phyloP scores from a whole-genome alignment of 129 eudicot genomes.

The Silybum marianum region DNA sequence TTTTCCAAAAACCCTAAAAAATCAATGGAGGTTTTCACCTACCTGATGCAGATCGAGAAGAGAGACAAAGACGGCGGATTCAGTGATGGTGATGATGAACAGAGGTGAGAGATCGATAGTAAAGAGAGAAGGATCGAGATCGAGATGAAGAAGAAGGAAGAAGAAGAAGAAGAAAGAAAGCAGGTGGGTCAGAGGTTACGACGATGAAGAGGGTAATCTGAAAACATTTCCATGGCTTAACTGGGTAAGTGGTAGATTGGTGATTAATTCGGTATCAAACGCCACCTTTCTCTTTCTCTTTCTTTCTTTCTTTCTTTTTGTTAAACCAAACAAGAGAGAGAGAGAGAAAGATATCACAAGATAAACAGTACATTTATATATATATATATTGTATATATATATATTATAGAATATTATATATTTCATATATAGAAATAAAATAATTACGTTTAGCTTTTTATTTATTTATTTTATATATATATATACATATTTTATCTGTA shows the following conservation, averaged over 20 bases:
- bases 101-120: background rate
- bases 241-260: background rate
- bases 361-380: background rate
- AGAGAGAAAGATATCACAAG: background rate
- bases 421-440: background rate
- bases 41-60: background rate
- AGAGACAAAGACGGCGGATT: background rate
- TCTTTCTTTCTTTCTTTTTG: background rate
- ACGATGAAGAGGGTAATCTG: background rate
- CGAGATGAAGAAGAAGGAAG: background rate
- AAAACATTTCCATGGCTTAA: background rate
- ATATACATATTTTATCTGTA: no score
- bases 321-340: slow-evolving; percentile 2
- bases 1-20: background rate
- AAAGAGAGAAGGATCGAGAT: background rate
- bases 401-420: background rate
- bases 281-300: background rate
- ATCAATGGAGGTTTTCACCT: background rate
- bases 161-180: background rate
- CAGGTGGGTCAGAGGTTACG: background rate
- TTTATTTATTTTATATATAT: no score
- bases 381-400: background rate
- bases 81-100: background rate
- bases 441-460: background rate
- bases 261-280: background rate